Evolutionary conservation across 176 grass and related monocot genomes (phyloP).

Genomic region (Secale cereale): DNA sequence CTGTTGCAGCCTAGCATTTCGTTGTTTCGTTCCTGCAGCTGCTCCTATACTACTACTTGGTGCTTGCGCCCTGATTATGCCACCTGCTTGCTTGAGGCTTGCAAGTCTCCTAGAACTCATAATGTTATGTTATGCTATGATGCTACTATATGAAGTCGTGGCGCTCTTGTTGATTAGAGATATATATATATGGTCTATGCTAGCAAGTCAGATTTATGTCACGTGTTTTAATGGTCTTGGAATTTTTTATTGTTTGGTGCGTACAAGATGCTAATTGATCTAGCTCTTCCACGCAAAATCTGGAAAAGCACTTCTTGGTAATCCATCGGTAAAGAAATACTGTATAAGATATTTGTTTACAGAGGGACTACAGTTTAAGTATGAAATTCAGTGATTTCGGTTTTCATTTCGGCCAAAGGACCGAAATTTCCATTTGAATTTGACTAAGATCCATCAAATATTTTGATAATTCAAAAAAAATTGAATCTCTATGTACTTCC

Average conservation of each 20-base stretch:
- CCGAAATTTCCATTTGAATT: too few relatives aligned
- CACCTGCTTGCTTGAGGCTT: not conserved
- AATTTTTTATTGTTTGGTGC: not conserved
- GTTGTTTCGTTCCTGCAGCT: not conserved
- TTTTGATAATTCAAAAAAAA: too few relatives aligned
- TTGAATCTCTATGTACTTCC: too few relatives aligned
- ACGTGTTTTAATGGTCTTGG: not conserved
- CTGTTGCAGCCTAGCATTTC: not conserved
- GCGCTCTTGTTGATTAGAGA: not conserved
- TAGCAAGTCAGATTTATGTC: not conserved
- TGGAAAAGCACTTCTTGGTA: not conserved
- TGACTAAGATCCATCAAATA: too few relatives aligned
- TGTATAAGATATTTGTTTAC: too few relatives aligned
- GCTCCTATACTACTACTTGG: not conserved
- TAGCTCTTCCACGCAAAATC: not conserved
- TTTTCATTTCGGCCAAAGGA: too few relatives aligned
- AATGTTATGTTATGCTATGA: not conserved
- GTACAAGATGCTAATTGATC: not conserved
- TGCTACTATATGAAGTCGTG: not conserved
- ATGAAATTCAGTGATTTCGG: not conserved
- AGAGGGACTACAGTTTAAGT: not conserved
- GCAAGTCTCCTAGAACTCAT: not conserved
- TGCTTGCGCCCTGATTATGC: not conserved
- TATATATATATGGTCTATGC: not conserved
- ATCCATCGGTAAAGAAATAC: too few relatives aligned